Evolutionary conservation across 768 basidiomycete genomes (phyloP).

Genomic region (Arthromyces matolae): DNA sequence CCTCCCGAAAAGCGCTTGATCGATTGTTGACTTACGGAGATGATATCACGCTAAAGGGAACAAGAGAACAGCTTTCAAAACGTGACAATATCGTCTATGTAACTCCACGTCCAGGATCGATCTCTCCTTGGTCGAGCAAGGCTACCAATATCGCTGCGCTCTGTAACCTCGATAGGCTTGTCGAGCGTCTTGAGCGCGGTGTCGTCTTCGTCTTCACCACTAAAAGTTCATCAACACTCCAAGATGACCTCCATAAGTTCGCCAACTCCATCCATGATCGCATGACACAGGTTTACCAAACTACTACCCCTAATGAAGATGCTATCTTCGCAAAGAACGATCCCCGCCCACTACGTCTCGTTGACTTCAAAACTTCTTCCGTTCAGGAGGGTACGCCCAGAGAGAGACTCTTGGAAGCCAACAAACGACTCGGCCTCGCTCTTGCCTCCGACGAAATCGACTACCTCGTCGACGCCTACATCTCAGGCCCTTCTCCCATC

Average conservation of each 20-base stretch:
- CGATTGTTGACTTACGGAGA: slow-evolving; percentile 85
- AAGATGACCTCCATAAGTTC: slow-evolving; percentile 48
- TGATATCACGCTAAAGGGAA: slow-evolving; percentile 48
- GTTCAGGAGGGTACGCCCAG: slow-evolving; percentile 40
- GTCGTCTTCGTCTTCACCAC: slow-evolving; percentile 58
- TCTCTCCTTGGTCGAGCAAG: slow-evolving; percentile 99
- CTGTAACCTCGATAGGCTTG: slow-evolving; percentile 69
- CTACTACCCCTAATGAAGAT: slow-evolving; percentile 53
- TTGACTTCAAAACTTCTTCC: slow-evolving; percentile 45
- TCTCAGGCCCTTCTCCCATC: slow-evolving; percentile 62
- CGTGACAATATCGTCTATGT: slow-evolving; percentile 59
- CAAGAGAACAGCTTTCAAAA: slow-evolving; percentile 32
- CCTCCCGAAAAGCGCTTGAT: slow-evolving; percentile 52
- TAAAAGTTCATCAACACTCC: slow-evolving; percentile 37
- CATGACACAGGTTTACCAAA: slow-evolving; percentile 86
- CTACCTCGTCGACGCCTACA: slow-evolving; percentile 87
- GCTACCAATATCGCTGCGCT: slow-evolving; percentile 92
- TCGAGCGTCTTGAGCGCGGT: slow-evolving; percentile 88
- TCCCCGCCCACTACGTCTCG: slow-evolving; percentile 33
- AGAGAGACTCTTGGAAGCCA: slow-evolving; percentile 68
- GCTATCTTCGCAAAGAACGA: slow-evolving; percentile 55
- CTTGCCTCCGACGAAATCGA: slow-evolving; percentile 86
- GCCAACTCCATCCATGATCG: slow-evolving; percentile 84
- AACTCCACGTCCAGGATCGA: slow-evolving; percentile 81
- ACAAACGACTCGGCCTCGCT: slow-evolving; percentile 84